Evolutionary conservation across 257 asterid genomes (phyloP), one percentile per base, ranked within the genome.

Genomic region (Solanum sejunctum): DNA sequence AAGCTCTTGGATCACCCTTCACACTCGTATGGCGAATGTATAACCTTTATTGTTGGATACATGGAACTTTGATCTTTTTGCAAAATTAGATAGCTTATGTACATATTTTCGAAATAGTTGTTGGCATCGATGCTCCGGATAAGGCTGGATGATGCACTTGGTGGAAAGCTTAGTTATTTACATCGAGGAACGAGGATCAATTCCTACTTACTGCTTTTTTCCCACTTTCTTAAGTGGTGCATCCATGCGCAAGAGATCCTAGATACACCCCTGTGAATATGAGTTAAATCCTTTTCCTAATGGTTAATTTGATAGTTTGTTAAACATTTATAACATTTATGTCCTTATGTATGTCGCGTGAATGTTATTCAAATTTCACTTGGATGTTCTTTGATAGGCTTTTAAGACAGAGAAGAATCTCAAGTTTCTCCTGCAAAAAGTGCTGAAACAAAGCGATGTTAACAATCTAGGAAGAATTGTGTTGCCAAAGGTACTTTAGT

Each of bases 381-480:
- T n/a, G 1, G 60, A 63, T 83, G 56, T 83, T 49, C n/a, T 85
- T 16, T 5, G 0, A 12, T 64, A 92, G 95, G 91, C 93, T 3
- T 12, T 47, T 13, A 95, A 93, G 86, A 77, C 92, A 0, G 99
- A 97, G 86, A 94, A 92, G 89, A 95, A 93, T 85, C 88, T 97
- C 90, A 94, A 92, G 86, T 94, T 95, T 88, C 87, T 97, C 92
- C 90, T 97, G 86, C 99, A 97, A 94, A 97, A 97, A 87, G 99
- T 97, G 82, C 87, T 97, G 91, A 97, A 95, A 91, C 99, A 97
- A 88, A 97, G 99, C 67, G 98, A 97, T 86, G 98, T 97, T 85
- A 98, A 98, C 72, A 95, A 89, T 85, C 91, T 95, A 4, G 99
- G 99, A 63, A 92, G 99, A 86, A 97, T 95, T n/a, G 99, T 97